Evolutionary conservation across 2,329 filamentous ascomycete species (phyloP), one percentile per base, ranked within the genome.

Genomic region (Epichloe coenophiala): DNA sequence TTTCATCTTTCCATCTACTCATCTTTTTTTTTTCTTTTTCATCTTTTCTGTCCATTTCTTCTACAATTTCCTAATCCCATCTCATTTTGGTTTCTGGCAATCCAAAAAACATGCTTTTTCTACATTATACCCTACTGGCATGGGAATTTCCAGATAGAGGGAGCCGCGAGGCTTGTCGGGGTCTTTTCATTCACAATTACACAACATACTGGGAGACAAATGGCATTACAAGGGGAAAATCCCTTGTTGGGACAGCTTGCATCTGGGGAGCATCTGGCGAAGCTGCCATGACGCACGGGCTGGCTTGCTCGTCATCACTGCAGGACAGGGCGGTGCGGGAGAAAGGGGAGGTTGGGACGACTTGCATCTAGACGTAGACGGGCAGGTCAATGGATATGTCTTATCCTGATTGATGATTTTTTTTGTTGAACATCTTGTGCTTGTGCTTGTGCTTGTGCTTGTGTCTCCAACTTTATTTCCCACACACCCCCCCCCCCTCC

Each of bases 151-250:
- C 13, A 50, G 49, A 69, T 55, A 69, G 62, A 69, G 61, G 63
- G 63, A 57, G 67, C 68, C 67, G 67, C 68, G 60, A 72, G 68
- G 70, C 68, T 59, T 39, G 40, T 48, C 38, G 47, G 51, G 47
- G 41, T 50, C 31, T 45, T 43, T 43, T 42, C 21, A 31, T 31
- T 9, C 27, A 9, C 27, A 9, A 27, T 8, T 4, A 31, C 27
- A 31, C 9, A 31, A 9, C 27, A 41, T 17, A 17, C 15, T 17
- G 17, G 37, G 37, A 4, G 27, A 31, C 8, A 31, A 31, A 31
- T 4, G 27, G 27, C 27, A 31, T 3, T 4, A 1, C 3, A 11
- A 31, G 8, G 27, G 27, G 7, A 7, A 27, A 27, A 27, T 27
- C 2, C 23, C 23, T 2, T 27, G 23, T 27, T 27, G 23, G 23